Conservation (phyloP, 2,329 filamentous ascomycete species). For the Macrophomina phaseolina region DNA sequence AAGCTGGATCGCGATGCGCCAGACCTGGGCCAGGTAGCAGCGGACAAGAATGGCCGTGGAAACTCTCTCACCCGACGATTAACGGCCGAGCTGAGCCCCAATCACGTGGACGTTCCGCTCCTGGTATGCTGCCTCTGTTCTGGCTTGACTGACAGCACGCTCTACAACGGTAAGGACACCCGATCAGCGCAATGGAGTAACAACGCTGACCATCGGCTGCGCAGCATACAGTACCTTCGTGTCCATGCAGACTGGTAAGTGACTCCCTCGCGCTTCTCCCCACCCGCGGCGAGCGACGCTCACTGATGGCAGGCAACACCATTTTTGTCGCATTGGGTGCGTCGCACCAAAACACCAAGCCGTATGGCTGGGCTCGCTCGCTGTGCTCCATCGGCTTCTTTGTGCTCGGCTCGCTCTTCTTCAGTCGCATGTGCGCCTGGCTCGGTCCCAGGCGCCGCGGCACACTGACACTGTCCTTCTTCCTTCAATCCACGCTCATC, state of each 20-base stretch:
- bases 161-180: constrained; percentile 64
- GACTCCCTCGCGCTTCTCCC: too few species aligned
- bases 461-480: constrained; percentile 61
- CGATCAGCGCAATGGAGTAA: not conserved
- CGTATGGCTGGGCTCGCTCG: constrained; percentile 72
- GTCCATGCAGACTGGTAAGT: constrained; percentile 78
- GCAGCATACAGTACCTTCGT: constrained; percentile 74
- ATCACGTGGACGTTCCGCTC: constrained; percentile 71
- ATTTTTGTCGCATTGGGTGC: constrained; percentile 79
- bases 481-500: constrained; percentile 50
- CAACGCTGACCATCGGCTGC: not conserved
- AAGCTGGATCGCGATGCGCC: constrained; percentile 2
- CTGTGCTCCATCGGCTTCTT: constrained; percentile 73
- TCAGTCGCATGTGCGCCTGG: constrained; percentile 70
- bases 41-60: not conserved
- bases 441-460: constrained; percentile 67
- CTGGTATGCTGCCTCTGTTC: constrained; percentile 78
- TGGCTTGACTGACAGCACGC: constrained; percentile 76
- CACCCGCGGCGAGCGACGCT: too few species aligned
- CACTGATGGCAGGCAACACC: constrained; percentile 63
- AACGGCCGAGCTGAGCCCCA: constrained; percentile 60
- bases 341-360: constrained; percentile 58
- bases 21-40: not conserved
- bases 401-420: constrained; percentile 73
- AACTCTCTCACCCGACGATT: constrained; percentile 1